Percentiles rank a stretch among this genome's conserved stretches.
Evolutionary conservation across 768 basidiomycete species (phyloP).

Genomic region (Leccinum arenicola): DNA sequence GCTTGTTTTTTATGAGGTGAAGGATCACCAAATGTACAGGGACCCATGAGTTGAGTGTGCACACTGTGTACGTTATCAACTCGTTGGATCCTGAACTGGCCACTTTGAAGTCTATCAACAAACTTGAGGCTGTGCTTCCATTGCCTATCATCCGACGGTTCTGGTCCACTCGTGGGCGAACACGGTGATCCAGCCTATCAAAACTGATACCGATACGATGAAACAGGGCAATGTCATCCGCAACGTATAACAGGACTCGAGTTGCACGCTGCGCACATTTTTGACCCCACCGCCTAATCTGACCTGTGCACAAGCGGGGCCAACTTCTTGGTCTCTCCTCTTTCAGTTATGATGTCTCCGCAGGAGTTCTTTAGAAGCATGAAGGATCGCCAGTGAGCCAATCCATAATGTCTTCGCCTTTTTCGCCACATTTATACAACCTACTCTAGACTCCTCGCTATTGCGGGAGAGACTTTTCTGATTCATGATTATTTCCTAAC

Average conservation of each 20-base stretch:
- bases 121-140: neutral
- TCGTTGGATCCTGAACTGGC: neutral
- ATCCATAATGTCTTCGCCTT: neutral
- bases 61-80: no score
- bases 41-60: no score
- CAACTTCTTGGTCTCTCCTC: neutral
- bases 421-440: neutral
- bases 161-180: neutral
- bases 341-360: neutral
- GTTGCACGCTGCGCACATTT: neutral
- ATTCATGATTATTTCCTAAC: conserved; percentile 14
- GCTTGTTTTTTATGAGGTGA: no score
- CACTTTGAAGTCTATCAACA: neutral
- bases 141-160: neutral
- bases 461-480: conserved; percentile 6
- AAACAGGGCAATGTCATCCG: neutral
- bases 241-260: neutral
- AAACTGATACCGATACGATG: neutral
- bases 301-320: neutral
- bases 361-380: neutral
- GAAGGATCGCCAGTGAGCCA: neutral
- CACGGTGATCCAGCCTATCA: neutral
- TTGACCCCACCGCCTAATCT: neutral
- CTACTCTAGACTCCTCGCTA: neutral
- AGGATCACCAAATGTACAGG: no score